Evolutionary conservation across 495 filamentous ascomycete genomes (phyloP), one percentile per base, ranked within the genome.

Genomic region (Podospora sp.): DNA sequence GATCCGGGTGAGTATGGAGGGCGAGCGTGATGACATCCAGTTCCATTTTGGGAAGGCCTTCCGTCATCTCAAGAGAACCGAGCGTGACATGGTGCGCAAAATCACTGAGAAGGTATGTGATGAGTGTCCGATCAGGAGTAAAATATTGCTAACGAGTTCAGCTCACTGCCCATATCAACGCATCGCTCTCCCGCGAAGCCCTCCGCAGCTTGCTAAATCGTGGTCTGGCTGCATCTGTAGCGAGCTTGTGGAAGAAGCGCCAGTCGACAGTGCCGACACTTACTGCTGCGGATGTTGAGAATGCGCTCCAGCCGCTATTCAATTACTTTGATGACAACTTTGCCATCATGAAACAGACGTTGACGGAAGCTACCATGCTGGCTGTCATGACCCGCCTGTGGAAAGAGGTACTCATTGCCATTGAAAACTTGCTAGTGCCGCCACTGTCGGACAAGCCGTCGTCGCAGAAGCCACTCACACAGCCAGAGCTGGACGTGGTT

Each of bases 41-140:
- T 99, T 99, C 75, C 95, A 97, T 73, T 98, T 98, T 80, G 95
- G 93, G 65, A 98, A 97, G 80, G 91, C 94, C 49, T 98, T 99
- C 81, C 85, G 95, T 60, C 93, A 91, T 29, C 82, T 98, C 71
- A 98, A 98, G 83, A 86, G 95, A 65, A 96, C 93, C 0, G 95
- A 98, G 77, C 86, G 94, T 66, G 95, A 99, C 75, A 99, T 99
- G 95, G 96, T 94, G 50, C 89, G 95, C 65, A 93, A 93, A 77
- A 96, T 98, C 71, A 98, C 96, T 2, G 95, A 98, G 78, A 98
- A 98, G 90, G 92, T 94, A 81, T 65, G 85, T 70, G 62, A 29
- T 55, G n/a, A 21, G 51, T 14, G 6, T 53, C 24, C 6, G 53
- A 21, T 46, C 20, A 21, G 20, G 20, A 29, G 51, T 14, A 58